These are phyloP conservation scores for Tetracladium setigerum DNA, from an alignment of 495 filamentous ascomycete species.

Conservation along the genomic window DNA sequence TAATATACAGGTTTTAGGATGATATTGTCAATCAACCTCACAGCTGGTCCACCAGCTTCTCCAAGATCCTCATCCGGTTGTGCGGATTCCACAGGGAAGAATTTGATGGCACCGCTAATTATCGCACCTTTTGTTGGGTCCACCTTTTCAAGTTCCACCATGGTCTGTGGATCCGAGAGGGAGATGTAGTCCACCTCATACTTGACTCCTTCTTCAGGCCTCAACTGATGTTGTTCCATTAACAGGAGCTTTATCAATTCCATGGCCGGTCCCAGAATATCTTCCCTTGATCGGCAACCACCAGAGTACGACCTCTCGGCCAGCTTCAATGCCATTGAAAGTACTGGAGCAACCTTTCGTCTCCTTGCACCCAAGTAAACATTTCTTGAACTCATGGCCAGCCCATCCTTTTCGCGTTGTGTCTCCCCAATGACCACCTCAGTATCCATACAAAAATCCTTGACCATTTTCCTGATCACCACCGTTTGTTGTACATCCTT, in stretches of 20 bases:
- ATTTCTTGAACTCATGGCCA: slow-evolving; percentile 93
- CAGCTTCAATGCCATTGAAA: slow-evolving; percentile 58
- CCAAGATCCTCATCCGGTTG: slow-evolving; percentile 65
- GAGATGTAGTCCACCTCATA: slow-evolving; percentile 90
- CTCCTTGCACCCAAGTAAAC: slow-evolving; percentile 79
- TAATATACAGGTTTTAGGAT: slow-evolving; percentile 47
- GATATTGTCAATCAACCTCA: slow-evolving; percentile 92
- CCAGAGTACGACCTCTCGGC: slow-evolving; percentile 59
- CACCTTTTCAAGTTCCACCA: slow-evolving; percentile 66
- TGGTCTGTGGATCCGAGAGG: slow-evolving; percentile 69
- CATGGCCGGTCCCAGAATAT: slow-evolving; percentile 61
- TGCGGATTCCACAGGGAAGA: slow-evolving; percentile 70
- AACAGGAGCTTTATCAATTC: slow-evolving; percentile 40
- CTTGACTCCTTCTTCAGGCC: slow-evolving; percentile 51
- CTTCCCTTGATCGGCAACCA: slow-evolving; percentile 48
- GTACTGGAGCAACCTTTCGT: slow-evolving; percentile 60
- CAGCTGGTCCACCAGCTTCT: slow-evolving; percentile 55
- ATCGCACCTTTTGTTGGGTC: slow-evolving; percentile 66
- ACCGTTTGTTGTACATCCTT: slow-evolving; percentile 97
- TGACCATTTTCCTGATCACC: slow-evolving; percentile 76
- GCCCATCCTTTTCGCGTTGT: slow-evolving; percentile 67
- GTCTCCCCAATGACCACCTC: slow-evolving; percentile 70
- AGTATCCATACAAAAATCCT: slow-evolving; percentile 78
- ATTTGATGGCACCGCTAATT: slow-evolving; percentile 82
- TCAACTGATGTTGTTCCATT: slow-evolving; percentile 54